Evolutionary conservation across 345 rosid species (phyloP).

Genomic region (Dimocarpus longan): DNA sequence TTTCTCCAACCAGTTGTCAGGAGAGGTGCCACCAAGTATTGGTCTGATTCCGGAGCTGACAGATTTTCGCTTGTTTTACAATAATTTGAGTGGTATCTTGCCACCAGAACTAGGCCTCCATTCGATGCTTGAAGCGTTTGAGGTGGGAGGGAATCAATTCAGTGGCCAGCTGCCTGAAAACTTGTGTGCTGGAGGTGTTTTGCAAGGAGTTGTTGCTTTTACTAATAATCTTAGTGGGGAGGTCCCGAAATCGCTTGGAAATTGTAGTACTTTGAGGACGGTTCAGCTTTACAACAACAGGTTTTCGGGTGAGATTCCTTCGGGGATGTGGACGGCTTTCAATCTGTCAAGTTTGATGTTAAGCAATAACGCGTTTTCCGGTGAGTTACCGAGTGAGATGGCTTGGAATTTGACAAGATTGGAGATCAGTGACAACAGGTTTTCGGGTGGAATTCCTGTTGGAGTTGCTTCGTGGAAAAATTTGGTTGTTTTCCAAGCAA

Average conservation of each 20-base stretch:
- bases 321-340: slow-evolving; percentile 59
- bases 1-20: slow-evolving; percentile 53
- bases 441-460: slow-evolving; percentile 73
- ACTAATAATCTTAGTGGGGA: slow-evolving; percentile 66
- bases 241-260: slow-evolving; percentile 67
- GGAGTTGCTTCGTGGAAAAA: slow-evolving; percentile 54
- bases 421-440: slow-evolving; percentile 67
- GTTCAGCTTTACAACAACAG: slow-evolving; percentile 68
- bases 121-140: slow-evolving; percentile 63
- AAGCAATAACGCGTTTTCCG: slow-evolving; percentile 69
- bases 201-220: slow-evolving; percentile 62
- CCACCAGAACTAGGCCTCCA: slow-evolving; percentile 70
- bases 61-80: slow-evolving; percentile 45
- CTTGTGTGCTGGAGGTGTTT: slow-evolving; percentile 63
- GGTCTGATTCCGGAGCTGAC: slow-evolving; percentile 52
- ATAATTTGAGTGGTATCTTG: slow-evolving; percentile 64
- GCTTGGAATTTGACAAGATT: slow-evolving; percentile 72
- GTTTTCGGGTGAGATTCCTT: slow-evolving; percentile 81
- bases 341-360: slow-evolving; percentile 54
- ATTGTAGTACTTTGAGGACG: slow-evolving; percentile 51
- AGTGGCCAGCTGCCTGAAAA: slow-evolving; percentile 66
- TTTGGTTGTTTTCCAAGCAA: slow-evolving; percentile 55
- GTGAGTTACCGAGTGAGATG: slow-evolving; percentile 55
- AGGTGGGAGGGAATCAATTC: slow-evolving; percentile 62
- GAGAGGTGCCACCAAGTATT: slow-evolving; percentile 55